These are phyloP conservation scores for Amylostereum areolatum DNA, from an alignment of 1,284 basidiomycete genomes.

Conservation along the genomic window DNA sequence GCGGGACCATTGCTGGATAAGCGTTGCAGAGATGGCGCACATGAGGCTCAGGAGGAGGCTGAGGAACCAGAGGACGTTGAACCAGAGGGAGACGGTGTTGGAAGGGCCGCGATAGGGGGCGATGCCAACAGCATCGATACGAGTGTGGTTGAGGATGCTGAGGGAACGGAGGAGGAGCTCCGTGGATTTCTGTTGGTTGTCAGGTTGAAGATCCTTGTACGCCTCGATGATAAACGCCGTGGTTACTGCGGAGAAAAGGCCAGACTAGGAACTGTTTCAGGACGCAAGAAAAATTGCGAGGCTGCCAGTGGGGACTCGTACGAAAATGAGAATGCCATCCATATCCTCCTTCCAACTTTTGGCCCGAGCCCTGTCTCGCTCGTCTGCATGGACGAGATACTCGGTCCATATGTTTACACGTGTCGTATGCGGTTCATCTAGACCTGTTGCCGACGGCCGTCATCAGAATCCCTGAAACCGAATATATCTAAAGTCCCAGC, in stretches of 20 bases:
- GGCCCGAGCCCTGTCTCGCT: slow-evolving; percentile 9
- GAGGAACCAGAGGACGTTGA: slow-evolving; percentile 32
- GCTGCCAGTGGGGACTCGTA: too few species aligned
- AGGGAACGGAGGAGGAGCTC: not conserved
- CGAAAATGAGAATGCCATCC: slow-evolving; percentile 14
- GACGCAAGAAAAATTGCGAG: not conserved
- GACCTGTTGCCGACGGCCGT: too few species aligned
- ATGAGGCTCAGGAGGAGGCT: slow-evolving; percentile 19
- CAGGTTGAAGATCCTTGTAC: slow-evolving; percentile 7
- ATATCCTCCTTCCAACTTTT: slow-evolving; percentile 12
- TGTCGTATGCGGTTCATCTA: too few species aligned
- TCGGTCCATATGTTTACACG: slow-evolving; percentile 13
- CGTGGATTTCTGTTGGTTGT: not conserved
- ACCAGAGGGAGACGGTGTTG: slow-evolving; percentile 20
- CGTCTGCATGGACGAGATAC: slow-evolving; percentile 10
- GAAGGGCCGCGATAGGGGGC: slow-evolving; percentile 9
- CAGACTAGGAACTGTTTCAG: slow-evolving; percentile 14
- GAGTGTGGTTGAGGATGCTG: not conserved
- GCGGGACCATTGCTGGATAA: slow-evolving; percentile 22
- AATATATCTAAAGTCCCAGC: too few species aligned
- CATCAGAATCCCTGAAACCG: too few species aligned
- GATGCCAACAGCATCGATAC: not conserved
- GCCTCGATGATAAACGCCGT: slow-evolving; percentile 16
- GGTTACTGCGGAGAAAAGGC: slow-evolving; percentile 17
- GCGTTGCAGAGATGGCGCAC: slow-evolving; percentile 18